Percentiles rank a stretch among this genome's conserved stretches.
phyloP scores from a whole-genome alignment of 176 grass and related monocot species.

The Zoysia japonica region DNA sequence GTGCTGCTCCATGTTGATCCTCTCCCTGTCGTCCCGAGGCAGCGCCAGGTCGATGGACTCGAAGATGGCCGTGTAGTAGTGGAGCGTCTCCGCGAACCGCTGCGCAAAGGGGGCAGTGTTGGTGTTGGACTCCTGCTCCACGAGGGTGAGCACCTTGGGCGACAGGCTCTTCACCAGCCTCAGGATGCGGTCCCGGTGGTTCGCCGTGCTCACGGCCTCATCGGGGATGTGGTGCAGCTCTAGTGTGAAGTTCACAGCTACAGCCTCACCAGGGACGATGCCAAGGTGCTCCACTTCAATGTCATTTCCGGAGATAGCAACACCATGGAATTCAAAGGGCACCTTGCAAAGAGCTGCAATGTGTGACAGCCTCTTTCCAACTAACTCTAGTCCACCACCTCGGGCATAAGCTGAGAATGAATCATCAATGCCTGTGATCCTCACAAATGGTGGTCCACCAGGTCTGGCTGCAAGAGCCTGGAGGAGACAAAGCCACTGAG shows the following conservation, averaged over 20 bases:
- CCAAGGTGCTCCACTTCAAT: slow-evolving; percentile 59
- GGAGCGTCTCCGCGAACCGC: slow-evolving; percentile 68
- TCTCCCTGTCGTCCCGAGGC: slow-evolving; percentile 59
- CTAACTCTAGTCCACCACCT: slow-evolving; percentile 73
- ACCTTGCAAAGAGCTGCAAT: slow-evolving; percentile 75
- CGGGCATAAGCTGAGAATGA: slow-evolving; percentile 69
- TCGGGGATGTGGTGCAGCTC: slow-evolving; percentile 87
- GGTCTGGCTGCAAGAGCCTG: slow-evolving; percentile 73
- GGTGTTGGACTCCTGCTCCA: slow-evolving; percentile 91
- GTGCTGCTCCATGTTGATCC: slow-evolving; percentile 89
- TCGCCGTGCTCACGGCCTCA: slow-evolving; percentile 80
- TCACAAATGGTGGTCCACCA: slow-evolving; percentile 64
- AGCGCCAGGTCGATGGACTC: slow-evolving; percentile 89
- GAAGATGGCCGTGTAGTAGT: slow-evolving; percentile 88
- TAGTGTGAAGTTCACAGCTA: slow-evolving; percentile 92
- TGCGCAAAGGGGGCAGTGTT: slow-evolving; percentile 77
- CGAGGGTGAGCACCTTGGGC: slow-evolving; percentile 83
- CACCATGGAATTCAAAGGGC: slow-evolving; percentile 73
- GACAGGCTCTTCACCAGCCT: slow-evolving; percentile 70
- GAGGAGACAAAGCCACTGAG: slow-evolving; percentile 84
- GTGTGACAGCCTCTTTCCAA: slow-evolving; percentile 67
- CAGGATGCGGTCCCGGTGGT: slow-evolving; percentile 80
- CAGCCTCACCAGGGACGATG: slow-evolving; percentile 55
- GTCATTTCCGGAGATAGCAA: slow-evolving; percentile 46
- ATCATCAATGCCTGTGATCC: slow-evolving; percentile 89